Evolutionary conservation across 495 filamentous ascomycete species (phyloP).

Genomic region (Xylaria flabelliformis): DNA sequence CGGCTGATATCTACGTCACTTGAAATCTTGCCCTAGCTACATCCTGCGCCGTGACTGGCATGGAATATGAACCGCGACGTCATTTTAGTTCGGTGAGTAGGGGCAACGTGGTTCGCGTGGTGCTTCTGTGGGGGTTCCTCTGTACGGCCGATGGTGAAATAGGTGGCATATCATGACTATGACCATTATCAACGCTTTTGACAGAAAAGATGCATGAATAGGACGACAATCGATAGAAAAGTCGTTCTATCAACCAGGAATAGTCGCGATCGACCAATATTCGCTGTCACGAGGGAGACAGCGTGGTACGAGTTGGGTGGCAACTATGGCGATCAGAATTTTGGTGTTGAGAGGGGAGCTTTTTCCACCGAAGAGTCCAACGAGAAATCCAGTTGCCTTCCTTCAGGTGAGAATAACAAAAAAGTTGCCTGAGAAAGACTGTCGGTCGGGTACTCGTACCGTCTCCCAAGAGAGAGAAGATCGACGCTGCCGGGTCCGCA

Average conservation of each 20-base stretch:
- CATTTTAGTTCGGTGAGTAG: slow-evolving; percentile 25
- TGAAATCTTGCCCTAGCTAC: background rate
- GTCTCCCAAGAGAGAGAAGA: slow-evolving; percentile 17
- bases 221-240: background rate
- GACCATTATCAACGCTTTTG: slow-evolving; percentile 16
- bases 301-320: slow-evolving; percentile 28
- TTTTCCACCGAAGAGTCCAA: slow-evolving; percentile 15
- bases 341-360: background rate
- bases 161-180: slow-evolving; percentile 5
- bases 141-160: background rate
- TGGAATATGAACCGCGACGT: slow-evolving; percentile 6
- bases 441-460: background rate
- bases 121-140: slow-evolving; percentile 14
- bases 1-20: slow-evolving; percentile 13
- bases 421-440: background rate
- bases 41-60: slow-evolving; percentile 21
- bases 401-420: slow-evolving; percentile 11
- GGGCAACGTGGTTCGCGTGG: background rate
- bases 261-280: slow-evolving; percentile 20
- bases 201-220: slow-evolving; percentile 13
- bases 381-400: slow-evolving; percentile 1
- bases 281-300: slow-evolving; percentile 22
- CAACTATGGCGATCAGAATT: slow-evolving; percentile 24
- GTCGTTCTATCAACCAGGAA: slow-evolving; percentile 5
- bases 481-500: slow-evolving; percentile 14